Evolutionary conservation across 1,284 basidiomycete genomes (phyloP).

Genomic region (Hemileia vastatrix): DNA sequence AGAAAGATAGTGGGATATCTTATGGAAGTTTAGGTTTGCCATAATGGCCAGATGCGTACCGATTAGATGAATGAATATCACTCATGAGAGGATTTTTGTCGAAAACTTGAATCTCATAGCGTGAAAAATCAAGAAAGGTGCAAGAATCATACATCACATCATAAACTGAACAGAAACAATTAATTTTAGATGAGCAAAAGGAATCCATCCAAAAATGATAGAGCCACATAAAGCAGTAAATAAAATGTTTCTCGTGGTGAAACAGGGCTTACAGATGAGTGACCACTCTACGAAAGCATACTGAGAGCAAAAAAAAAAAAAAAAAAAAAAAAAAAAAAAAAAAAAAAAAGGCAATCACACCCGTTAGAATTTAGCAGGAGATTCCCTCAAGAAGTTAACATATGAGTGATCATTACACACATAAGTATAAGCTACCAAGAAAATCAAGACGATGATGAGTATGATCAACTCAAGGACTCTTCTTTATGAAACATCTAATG

Average conservation of each 20-base stretch:
- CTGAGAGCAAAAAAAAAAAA: conserved; percentile 55
- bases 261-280: conserved; percentile 50
- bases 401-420: conserved; percentile 45
- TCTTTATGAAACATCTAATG: neutral
- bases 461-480: neutral
- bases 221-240: neutral
- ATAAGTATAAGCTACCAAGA: neutral
- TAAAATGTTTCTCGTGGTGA: neutral
- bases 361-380: neutral
- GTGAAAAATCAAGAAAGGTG: conserved; percentile 54
- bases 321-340: neutral
- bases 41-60: neutral
- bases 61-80: neutral
- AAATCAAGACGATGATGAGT: conserved; percentile 21
- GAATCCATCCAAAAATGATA: neutral
- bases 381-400: neutral
- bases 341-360: neutral
- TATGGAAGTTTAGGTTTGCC: no score
- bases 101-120: conserved; percentile 29
- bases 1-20: no score
- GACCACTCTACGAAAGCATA: conserved; percentile 83
- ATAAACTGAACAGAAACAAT: no score
- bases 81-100: conserved; percentile 3
- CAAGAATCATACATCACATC: conserved; percentile 70
- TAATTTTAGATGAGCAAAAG: neutral